Evolutionary conservation across 108 stramenopile species (phyloP).

Genomic region (Conticribra weissflogii): DNA sequence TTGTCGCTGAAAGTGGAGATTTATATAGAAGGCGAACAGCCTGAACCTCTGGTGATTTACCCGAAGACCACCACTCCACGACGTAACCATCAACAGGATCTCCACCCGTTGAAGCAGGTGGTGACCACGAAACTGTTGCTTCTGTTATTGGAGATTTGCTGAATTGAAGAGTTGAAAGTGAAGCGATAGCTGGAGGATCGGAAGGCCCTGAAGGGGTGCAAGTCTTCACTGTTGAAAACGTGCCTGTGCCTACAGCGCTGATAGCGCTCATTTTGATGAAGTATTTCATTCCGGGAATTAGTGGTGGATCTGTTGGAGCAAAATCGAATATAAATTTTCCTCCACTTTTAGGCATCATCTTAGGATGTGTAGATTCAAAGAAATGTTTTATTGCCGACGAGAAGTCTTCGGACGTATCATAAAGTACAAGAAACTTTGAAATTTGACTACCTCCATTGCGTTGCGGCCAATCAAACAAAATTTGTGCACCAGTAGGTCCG

Average conservation of each 20-base stretch:
- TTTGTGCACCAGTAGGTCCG: conserved; percentile 43
- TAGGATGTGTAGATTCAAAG: conserved; percentile 16
- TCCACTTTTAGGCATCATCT: conserved; percentile 25
- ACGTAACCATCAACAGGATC: conserved; percentile 62
- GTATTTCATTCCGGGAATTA: conserved; percentile 57
- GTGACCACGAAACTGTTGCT: conserved; percentile 55
- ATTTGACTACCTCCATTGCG: conserved; percentile 67
- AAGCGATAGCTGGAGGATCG: conserved; percentile 26
- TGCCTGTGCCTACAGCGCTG: conserved; percentile 61
- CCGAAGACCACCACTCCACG: conserved; percentile 67
- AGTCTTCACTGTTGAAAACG: conserved; percentile 31
- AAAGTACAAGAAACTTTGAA: conserved; percentile 56
- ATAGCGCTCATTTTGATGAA: conserved; percentile 62
- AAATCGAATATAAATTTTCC: conserved; percentile 41
- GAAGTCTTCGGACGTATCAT: conserved; percentile 49
- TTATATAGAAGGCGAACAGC: conserved; percentile 40
- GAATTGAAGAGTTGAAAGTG: conserved; percentile 27
- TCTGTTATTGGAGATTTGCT: conserved; percentile 52
- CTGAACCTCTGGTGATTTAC: conserved; percentile 58
- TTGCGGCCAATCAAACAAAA: conserved; percentile 59
- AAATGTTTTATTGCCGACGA: conserved; percentile 20
- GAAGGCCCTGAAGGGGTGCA: conserved; percentile 37
- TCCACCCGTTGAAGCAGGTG: conserved; percentile 43
- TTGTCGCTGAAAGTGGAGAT: conserved; percentile 38
- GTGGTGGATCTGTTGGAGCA: conserved; percentile 29